Evolutionary conservation across 139 green algal genomes (phyloP).

Genomic region (Chlamydomonas schloesseri): DNA sequence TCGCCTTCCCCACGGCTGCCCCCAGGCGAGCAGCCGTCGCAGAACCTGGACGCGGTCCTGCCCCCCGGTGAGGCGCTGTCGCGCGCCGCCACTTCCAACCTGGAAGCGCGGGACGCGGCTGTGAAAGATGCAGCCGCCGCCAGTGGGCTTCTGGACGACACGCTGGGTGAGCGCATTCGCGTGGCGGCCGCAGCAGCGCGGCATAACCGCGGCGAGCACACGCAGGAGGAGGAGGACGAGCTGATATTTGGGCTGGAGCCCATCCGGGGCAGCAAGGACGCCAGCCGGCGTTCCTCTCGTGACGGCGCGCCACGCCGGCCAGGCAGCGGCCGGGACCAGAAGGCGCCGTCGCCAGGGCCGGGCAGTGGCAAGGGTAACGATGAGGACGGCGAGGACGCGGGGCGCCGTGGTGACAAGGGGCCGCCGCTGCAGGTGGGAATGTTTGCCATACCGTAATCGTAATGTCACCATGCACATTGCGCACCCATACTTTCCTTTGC

Average conservation of each 20-base stretch:
- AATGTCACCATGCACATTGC: no score
- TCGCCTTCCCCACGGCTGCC: no score
- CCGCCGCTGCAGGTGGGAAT: slow-evolving; percentile 20
- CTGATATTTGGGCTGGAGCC: background rate
- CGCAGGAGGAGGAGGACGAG: background rate
- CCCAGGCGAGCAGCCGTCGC: no score
- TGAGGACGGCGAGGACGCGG: background rate
- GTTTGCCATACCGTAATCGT: no score
- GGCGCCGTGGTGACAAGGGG: slow-evolving; percentile 13
- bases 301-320: background rate
- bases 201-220: background rate
- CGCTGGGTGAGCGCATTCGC: background rate
- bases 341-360: background rate
- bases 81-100: no score
- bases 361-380: background rate
- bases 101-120: no score
- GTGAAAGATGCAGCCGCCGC: no score
- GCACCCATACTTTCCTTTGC: no score
- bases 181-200: background rate
- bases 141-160: background rate
- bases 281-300: no score
- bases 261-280: background rate
- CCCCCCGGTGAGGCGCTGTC: no score
- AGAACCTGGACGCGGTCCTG: no score
- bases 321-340: background rate